A percentile compares a stretch with the other conserved stretches of the same genome.
Conservation (phyloP, 78 protist species). For the Dictyostelium capitatum region DNA sequence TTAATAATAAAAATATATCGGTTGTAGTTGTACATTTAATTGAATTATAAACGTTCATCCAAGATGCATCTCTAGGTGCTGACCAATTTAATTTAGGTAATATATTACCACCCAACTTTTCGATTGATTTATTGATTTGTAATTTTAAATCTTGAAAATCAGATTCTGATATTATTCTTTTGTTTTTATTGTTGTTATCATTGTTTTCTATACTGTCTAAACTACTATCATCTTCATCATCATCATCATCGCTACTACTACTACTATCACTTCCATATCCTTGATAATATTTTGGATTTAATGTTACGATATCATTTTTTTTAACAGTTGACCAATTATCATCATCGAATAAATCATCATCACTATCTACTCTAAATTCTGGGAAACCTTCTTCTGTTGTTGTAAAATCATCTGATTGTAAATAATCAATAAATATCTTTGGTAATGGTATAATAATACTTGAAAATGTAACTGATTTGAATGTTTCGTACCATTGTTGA, state of each 20-base stretch:
- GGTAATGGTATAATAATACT: constrained; percentile 41
- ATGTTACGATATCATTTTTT: background rate
- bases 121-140: constrained; percentile 36
- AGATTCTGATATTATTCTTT: background rate
- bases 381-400: constrained; percentile 7
- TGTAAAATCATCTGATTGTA: constrained; percentile 47
- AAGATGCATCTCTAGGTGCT: constrained; percentile 82
- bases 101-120: constrained; percentile 56
- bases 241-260: background rate
- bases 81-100: constrained; percentile 86
- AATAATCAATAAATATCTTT: constrained; percentile 55
- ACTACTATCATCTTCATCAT: background rate
- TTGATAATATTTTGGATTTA: constrained; percentile 55
- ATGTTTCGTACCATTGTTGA: constrained; percentile 38
- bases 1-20: constrained; percentile 74
- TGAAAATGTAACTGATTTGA: constrained; percentile 39
- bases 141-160: constrained; percentile 48
- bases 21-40: constrained; percentile 38
- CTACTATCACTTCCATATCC: background rate
- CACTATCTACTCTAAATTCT: constrained; percentile 10
- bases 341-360: constrained; percentile 36
- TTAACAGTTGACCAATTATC: constrained; percentile 38
- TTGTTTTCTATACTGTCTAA: background rate
- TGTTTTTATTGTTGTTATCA: background rate
- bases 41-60: constrained; percentile 23